Conservation (phyloP, 306 rosid genomes). For the Sechiopsis laciniata region DNA sequence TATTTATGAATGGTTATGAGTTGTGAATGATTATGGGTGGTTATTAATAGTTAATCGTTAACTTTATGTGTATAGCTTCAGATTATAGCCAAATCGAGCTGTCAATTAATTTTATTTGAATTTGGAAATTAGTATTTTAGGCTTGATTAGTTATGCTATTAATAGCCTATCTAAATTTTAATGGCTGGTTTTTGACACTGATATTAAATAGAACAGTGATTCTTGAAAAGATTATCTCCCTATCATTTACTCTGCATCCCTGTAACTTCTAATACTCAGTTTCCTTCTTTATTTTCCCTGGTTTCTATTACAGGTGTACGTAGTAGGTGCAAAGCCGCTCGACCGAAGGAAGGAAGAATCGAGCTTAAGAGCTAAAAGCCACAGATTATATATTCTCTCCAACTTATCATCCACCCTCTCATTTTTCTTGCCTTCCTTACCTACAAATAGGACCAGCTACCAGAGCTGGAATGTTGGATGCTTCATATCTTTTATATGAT, state of each 20-base stretch:
- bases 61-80: not conserved
- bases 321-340: no score
- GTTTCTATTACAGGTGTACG: no score
- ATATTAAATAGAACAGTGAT: not conserved
- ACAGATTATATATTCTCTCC: conserved; percentile 21
- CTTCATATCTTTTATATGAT: conserved; percentile 28
- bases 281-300: no score
- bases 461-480: conserved; percentile 23
- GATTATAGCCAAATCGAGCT: not conserved
- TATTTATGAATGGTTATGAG: no score
- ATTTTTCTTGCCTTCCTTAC: conserved; percentile 24
- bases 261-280: conserved; percentile 18
- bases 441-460: conserved; percentile 9
- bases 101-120: not conserved
- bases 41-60: not conserved
- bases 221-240: not conserved
- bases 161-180: not conserved
- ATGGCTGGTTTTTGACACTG: not conserved
- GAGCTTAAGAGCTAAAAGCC: conserved; percentile 21
- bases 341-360: no score
- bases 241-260: not conserved
- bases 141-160: not conserved
- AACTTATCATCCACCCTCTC: conserved; percentile 29
- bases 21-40: no score
- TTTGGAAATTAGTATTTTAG: not conserved